phyloP scores from a whole-genome alignment of 1,284 basidiomycete species.

The Fomitopsis schrenkii region DNA sequence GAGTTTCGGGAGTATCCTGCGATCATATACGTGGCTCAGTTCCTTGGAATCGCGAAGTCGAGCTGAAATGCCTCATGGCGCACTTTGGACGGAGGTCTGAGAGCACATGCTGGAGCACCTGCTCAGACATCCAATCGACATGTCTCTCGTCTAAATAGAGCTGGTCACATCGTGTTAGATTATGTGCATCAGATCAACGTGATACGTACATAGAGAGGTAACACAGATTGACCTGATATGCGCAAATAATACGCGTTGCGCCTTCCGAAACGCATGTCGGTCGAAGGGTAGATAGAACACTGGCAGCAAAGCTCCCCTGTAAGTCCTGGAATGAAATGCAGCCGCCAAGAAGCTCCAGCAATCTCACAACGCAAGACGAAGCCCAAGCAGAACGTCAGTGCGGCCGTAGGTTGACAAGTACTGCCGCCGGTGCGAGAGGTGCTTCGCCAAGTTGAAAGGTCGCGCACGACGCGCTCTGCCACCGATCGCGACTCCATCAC shows the following conservation, averaged over 20 bases:
- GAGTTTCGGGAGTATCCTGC: constrained; percentile 64
- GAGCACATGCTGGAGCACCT: constrained; percentile 64
- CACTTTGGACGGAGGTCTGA: constrained; percentile 68
- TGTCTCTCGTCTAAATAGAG: constrained; percentile 78
- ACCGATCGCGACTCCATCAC: not conserved
- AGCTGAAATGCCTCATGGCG: constrained; percentile 13
- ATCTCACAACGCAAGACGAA: no score
- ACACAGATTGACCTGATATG: constrained; percentile 54
- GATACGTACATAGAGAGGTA: constrained; percentile 66
- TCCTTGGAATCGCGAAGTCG: not conserved
- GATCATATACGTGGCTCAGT: not conserved
- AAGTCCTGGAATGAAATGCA: not conserved
- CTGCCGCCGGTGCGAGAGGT: no score
- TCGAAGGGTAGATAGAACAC: not conserved
- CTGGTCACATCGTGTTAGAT: constrained; percentile 29
- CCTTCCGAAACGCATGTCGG: constrained; percentile 38
- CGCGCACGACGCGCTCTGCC: not conserved
- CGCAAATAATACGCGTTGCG: constrained; percentile 71
- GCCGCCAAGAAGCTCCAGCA: not conserved
- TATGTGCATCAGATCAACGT: not conserved
- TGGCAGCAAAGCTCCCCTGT: no score
- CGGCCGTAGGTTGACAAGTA: no score
- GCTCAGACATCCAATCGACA: constrained; percentile 75
- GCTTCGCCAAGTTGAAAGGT: no score
- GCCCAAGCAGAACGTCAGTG: no score